Conservation (phyloP, 2,329 filamentous ascomycete genomes). For the Phialocephala sp. region DNA sequence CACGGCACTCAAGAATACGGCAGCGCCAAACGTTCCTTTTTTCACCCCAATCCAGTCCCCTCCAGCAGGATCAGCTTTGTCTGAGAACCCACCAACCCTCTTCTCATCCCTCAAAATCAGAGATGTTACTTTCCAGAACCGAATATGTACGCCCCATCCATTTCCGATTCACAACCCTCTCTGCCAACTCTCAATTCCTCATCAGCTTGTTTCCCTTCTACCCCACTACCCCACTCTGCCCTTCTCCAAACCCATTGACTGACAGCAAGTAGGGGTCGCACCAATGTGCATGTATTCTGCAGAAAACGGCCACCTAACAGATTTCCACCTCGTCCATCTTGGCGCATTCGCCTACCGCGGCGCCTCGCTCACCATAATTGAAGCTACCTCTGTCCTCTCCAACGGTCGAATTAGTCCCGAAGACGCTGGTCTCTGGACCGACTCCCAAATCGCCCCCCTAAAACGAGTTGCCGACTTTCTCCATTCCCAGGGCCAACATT, state of each 20-base stretch:
- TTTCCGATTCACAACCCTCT: not conserved
- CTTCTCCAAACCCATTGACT: conserved; percentile 8
- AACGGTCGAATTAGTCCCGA: conserved; percentile 44
- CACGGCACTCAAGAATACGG: conserved; percentile 24
- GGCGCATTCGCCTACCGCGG: conserved; percentile 43
- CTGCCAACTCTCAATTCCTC: conserved; percentile 7
- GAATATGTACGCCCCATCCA: conserved; percentile 42
- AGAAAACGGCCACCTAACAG: conserved; percentile 39
- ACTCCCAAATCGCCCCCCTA: conserved; percentile 46
- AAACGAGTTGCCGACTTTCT: conserved; percentile 48
- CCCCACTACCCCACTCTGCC: conserved; percentile 3
- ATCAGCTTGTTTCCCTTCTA: not conserved
- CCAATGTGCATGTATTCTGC: conserved; percentile 53
- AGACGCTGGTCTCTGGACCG: conserved; percentile 44
- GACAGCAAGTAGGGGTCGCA: conserved; percentile 43
- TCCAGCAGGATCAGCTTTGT: conserved; percentile 40
- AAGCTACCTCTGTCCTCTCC: conserved; percentile 43
- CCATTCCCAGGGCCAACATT: conserved; percentile 61
- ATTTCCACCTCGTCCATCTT: conserved; percentile 44
- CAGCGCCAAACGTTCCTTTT: conserved; percentile 38
- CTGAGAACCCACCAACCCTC: conserved; percentile 42
- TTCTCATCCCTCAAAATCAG: conserved; percentile 53
- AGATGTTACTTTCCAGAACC: conserved; percentile 51
- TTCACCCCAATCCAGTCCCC: conserved; percentile 42
- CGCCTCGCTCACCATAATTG: conserved; percentile 43